These are phyloP conservation scores for Tuber umbilicatum DNA, from an alignment of 495 filamentous ascomycete species.

Conservation along the genomic window DNA sequence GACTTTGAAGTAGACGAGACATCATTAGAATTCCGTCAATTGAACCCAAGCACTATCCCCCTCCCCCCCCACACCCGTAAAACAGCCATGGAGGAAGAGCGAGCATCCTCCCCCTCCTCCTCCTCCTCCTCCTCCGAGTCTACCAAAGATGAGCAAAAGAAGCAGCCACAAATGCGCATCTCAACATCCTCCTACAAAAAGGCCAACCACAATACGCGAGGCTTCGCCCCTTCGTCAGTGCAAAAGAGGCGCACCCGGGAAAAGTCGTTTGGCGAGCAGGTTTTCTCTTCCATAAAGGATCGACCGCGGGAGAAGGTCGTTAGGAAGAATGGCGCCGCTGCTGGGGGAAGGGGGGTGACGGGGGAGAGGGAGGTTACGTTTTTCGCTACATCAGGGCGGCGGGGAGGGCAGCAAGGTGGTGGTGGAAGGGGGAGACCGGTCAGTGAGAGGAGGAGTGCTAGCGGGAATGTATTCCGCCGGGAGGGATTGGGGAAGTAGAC, in stretches of 20 bases:
- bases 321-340: slow-evolving; percentile 47
- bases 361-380: slow-evolving; percentile 82
- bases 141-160: slow-evolving; percentile 7
- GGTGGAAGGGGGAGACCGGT: slow-evolving; percentile 45
- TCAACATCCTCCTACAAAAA: slow-evolving; percentile 59
- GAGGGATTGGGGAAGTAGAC: slow-evolving; percentile 39
- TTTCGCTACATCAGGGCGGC: slow-evolving; percentile 56
- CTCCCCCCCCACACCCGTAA: slow-evolving; percentile 48
- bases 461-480: slow-evolving; percentile 61
- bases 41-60: slow-evolving; percentile 71
- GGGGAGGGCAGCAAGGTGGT: slow-evolving; percentile 25
- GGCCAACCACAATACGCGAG: slow-evolving; percentile 48
- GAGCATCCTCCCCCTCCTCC: slow-evolving; percentile 48
- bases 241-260: slow-evolving; percentile 46
- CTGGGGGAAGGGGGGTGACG: slow-evolving; percentile 53
- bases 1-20: slow-evolving; percentile 88
- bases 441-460: slow-evolving; percentile 59
- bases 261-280: slow-evolving; percentile 66
- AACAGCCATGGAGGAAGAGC: slow-evolving; percentile 62
- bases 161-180: slow-evolving; percentile 55
- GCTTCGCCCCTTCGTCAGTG: slow-evolving; percentile 44
- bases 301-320: slow-evolving; percentile 41
- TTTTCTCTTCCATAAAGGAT: slow-evolving; percentile 49
- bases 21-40: slow-evolving; percentile 74
- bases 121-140: slow-evolving; percentile 10